Base-by-base conservation (phyloP, 306 rosid genomes). In the Gillenia trifoliata region DNA sequence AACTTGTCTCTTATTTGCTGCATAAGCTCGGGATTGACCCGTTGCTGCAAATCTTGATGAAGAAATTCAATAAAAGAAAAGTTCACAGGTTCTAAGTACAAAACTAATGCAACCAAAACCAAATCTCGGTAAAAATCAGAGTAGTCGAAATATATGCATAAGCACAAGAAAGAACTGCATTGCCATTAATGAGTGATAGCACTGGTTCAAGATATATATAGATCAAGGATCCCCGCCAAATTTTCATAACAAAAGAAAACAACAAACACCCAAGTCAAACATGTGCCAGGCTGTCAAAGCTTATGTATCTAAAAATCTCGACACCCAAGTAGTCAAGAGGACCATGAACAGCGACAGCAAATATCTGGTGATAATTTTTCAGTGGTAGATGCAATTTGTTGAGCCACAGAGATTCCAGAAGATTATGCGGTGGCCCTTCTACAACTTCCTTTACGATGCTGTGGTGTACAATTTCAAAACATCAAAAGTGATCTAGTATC, bases 281-380 rank as follows among this genome's bases (percentile, higher is more conserved):
- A 63, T 12, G n/a, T n/a, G 47, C n/a, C 64, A 20, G 62, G 40
- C 26, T 30, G 60, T 70, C 63, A 70, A 20, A 30, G 34, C 80
- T 86, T 84, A 88, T 85, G 81, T 78, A 52, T 68, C 98, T 84
- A 8, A 88, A 64, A 77, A 93, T 93, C 86, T 93, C 91, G 19
- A 93, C 88, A 6, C 98, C 97, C 66, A 91, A 82, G 79, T 89
- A 93, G 78, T 93, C 96, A 83, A 93, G 76, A 54, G 88, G 81
- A 72, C 94, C 94, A 11, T 36, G 86, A 83, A 93, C 86, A 17
- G 93, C 86, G 85, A 91, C 78, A 6, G 88, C 94, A 20, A 90
- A 84, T 63, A 93, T 83, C 80, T 78, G 80, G 17, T 78, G 75
- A 56, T 81, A 77, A 26, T 76, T 80, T 4, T 57, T 76, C 49